These are phyloP conservation scores for Poa pratensis DNA, from an alignment of 176 grass and related monocot species.

Conservation along the genomic window DNA sequence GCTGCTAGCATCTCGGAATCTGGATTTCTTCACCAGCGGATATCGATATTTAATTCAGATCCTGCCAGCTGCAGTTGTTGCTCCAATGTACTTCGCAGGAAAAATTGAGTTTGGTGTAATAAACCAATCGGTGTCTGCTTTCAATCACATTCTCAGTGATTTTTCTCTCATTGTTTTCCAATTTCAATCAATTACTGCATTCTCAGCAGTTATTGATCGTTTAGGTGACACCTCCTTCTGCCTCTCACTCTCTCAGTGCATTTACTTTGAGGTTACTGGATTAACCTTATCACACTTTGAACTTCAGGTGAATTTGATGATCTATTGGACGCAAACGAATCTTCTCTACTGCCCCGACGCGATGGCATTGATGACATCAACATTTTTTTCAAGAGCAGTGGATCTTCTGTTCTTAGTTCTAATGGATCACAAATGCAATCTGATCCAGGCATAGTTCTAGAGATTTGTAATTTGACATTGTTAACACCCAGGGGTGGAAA, in stretches of 20 bases:
- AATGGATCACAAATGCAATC: constrained; percentile 68
- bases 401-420: constrained; percentile 47
- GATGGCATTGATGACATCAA: constrained; percentile 64
- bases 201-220: constrained; percentile 96
- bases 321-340: constrained; percentile 67
- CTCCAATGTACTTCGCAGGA: constrained; percentile 95
- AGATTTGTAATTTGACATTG: constrained; percentile 85
- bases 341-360: constrained; percentile 41
- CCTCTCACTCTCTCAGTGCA: not conserved
- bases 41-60: constrained; percentile 97
- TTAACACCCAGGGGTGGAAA: constrained; percentile 77
- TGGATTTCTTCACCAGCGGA: constrained; percentile 94
- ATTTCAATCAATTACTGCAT: constrained; percentile 98
- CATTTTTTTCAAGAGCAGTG: constrained; percentile 60
- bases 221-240: constrained; percentile 58
- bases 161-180: constrained; percentile 97
- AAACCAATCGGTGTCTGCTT: constrained; percentile 98
- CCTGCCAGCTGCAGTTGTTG: constrained; percentile 94
- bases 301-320: constrained; percentile 88
- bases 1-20: constrained; percentile 87
- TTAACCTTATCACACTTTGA: not conserved
- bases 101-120: constrained; percentile 99
- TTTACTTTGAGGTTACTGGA: not conserved
- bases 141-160: constrained; percentile 97
- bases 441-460: constrained; percentile 58